Base-by-base conservation (phyloP, 1,139 yeast genomes). In the Arxiozyma slooffiae region DNA sequence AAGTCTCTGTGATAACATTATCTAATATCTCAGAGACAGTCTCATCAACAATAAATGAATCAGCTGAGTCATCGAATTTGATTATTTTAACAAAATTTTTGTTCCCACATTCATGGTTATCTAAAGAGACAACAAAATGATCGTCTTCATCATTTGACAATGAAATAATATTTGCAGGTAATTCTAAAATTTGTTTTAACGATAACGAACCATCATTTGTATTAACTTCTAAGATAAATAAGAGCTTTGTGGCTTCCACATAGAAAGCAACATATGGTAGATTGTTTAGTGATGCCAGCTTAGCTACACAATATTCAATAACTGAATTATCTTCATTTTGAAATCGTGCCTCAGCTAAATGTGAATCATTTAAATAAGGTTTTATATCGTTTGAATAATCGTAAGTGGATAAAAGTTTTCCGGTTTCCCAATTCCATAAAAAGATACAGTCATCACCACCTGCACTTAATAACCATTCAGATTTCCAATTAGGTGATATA, bases 371-470 rank as follows among this genome's bases (percentile, higher is more conserved):
- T 54, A 82, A 71, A 55, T 71, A 77, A 38, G 79, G 75, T 47
- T 70, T 70, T 3, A 82, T 70, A n/a, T 72, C 53, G 0, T 73
- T 71, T 46, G 77, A 70, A 41, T 85, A 69, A 42, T 78, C 74
- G 44, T 82, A 68, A 53, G 75, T 74, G 39, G 73, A 71, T 7
- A 82, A 56, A 46, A 78, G 66, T 54, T 75, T 67, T 42, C 74
- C 75, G 9, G 68, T 49, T 34, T 74, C 76, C 94, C 95, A 90
- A 56, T 85, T 75, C 97, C 97, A 92, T 30, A 81, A 67, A 53
- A 78, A 75, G n/a, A 92, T 64, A 57, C 67, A 80, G 52, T 80
- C 81, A 64, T 92, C 98, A 57, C 98, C 99, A 38, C 98, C 97
- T 2, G 85, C 97, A 62, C 92, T 83, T 22, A 89, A 69, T 52